Conservation (phyloP, 805 yeast genomes). For the Yarrowia deformans region DNA sequence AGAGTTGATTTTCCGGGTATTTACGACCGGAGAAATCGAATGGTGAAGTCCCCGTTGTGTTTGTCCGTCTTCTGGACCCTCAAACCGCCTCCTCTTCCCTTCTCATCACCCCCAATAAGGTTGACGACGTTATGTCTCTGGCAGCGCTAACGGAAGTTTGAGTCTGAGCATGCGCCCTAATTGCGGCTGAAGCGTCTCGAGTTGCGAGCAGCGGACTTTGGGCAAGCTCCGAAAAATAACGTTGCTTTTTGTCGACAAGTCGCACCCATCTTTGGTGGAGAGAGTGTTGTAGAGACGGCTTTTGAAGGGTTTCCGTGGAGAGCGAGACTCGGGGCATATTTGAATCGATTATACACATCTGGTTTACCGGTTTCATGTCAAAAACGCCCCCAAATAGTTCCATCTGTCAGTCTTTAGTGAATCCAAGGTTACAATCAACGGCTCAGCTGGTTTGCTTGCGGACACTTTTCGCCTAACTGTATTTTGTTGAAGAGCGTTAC, state of each 20-base stretch:
- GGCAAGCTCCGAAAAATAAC: slow-evolving; percentile 4
- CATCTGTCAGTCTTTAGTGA: neutral
- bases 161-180: slow-evolving; percentile 5
- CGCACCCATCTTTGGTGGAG: neutral
- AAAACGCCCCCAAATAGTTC: neutral
- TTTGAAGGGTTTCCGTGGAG: no score
- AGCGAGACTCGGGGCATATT: no score
- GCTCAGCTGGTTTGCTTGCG: neutral
- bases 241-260: neutral
- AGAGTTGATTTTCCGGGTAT: neutral
- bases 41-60: neutral
- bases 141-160: neutral
- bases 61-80: no score
- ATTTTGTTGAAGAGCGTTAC: neutral
- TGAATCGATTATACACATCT: no score
- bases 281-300: no score
- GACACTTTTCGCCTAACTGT: neutral
- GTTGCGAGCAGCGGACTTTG: neutral
- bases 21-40: neutral
- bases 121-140: neutral
- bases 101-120: neutral
- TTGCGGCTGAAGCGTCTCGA: slow-evolving; percentile 1
- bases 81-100: neutral
- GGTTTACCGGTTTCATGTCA: neutral
- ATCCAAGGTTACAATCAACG: no score